Evolutionary conservation across 768 basidiomycete species (phyloP).

Genomic region (Boletellus emodensis): DNA sequence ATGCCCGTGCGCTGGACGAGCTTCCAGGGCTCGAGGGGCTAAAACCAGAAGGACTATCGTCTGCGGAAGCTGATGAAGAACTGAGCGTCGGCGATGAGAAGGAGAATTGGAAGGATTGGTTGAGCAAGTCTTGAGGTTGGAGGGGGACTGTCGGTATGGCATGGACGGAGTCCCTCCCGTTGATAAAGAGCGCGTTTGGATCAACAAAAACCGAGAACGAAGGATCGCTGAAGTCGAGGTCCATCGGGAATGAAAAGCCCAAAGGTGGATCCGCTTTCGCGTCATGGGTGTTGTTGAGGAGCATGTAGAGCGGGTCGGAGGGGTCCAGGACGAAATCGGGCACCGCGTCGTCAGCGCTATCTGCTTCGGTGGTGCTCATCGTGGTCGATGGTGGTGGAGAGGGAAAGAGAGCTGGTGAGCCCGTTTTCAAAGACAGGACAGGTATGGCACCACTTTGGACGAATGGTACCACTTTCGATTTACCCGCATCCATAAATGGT

Average conservation of each 20-base stretch:
- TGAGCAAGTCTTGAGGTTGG: constrained; percentile 29
- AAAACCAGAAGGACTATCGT: constrained; percentile 23
- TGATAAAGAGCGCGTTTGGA: constrained; percentile 56
- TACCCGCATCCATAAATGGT: constrained; percentile 9
- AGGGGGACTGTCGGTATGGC: constrained; percentile 13
- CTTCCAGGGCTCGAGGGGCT: constrained; percentile 25
- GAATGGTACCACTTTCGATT: constrained; percentile 24
- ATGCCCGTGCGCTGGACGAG: constrained; percentile 27
- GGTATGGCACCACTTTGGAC: constrained; percentile 25
- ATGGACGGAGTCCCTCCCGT: constrained; percentile 23
- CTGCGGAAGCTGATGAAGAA: constrained; percentile 31
- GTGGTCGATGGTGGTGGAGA: constrained; percentile 3
- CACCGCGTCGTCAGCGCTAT: not conserved
- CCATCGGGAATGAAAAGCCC: constrained; percentile 44
- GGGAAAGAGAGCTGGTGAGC: not conserved
- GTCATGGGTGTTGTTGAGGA: constrained; percentile 45
- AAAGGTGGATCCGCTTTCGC: constrained; percentile 35
- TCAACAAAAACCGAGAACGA: constrained; percentile 52
- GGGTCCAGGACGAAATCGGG: constrained; percentile 49
- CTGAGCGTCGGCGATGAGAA: constrained; percentile 38
- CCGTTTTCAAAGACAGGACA: too few relatives aligned
- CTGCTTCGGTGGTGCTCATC: constrained; percentile 17
- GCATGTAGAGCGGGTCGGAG: constrained; percentile 55
- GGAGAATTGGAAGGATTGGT: constrained; percentile 37
- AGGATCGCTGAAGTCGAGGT: constrained; percentile 55